These are phyloP conservation scores for Phycomyces nitens DNA, from an alignment of 192 early-diverging fungal species.

Conservation along the genomic window DNA sequence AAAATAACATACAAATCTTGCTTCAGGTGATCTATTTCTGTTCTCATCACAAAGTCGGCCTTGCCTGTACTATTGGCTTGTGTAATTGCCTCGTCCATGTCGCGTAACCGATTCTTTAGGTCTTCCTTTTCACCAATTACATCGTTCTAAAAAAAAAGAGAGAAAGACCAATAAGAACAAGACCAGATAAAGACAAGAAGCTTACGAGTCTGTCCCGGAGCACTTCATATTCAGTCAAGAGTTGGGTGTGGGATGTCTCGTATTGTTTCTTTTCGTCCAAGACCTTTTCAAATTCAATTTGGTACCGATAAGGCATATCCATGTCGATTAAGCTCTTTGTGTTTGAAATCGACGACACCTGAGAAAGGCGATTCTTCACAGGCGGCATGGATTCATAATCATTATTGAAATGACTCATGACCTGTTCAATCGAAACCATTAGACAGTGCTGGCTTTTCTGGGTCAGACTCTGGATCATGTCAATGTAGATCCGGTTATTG, in stretches of 20 bases:
- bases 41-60: conserved; percentile 77
- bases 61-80: conserved; percentile 72
- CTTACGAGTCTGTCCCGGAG: conserved; percentile 43
- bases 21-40: conserved; percentile 86
- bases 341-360: conserved; percentile 2
- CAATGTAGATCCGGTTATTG: conserved; percentile 82
- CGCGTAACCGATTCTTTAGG: conserved; percentile 65
- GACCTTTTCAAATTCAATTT: conserved; percentile 45
- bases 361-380: conserved; percentile 5
- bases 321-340: conserved; percentile 2
- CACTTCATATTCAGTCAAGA: conserved; percentile 48
- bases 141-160: conserved; percentile 55
- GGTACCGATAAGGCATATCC: conserved; percentile 20
- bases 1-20: conserved; percentile 80
- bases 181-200: too few species aligned
- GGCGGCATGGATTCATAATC: conserved; percentile 1
- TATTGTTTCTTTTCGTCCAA: conserved; percentile 60
- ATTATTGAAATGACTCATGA: conserved; percentile 28
- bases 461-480: conserved; percentile 77
- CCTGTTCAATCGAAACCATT: conserved; percentile 85
- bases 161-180: not conserved
- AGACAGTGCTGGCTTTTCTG: conserved; percentile 78
- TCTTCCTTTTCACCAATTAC: conserved; percentile 68
- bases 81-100: conserved; percentile 73
- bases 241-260: conserved; percentile 46